A percentile compares a stretch with the other conserved stretches of the same genome.
Evolutionary conservation across 257 asterid genomes (phyloP).

Genomic region (Nicotiana undulata): DNA sequence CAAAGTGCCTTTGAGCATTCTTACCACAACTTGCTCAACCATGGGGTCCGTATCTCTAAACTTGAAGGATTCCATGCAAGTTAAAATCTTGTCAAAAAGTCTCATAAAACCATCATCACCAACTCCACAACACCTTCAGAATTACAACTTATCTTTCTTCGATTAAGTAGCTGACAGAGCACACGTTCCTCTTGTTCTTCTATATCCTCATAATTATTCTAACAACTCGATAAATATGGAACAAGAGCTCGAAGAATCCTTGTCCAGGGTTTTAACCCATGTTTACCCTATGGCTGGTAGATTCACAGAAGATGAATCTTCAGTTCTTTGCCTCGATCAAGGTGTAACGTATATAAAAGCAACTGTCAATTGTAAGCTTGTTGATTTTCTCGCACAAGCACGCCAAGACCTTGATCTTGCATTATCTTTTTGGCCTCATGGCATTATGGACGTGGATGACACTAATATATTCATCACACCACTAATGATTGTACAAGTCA

Average conservation of each 20-base stretch:
- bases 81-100: neutral
- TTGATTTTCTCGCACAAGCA: neutral
- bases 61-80: neutral
- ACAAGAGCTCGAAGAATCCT: constrained; percentile 13
- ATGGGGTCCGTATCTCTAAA: too few species aligned
- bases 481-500: constrained; percentile 2
- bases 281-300: constrained; percentile 42
- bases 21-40: too few species aligned
- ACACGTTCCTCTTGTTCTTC: constrained; percentile 19
- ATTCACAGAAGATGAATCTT: neutral
- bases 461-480: neutral
- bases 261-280: constrained; percentile 21
- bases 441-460: neutral
- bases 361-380: neutral
- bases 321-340: constrained; percentile 23
- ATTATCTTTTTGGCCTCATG: neutral
- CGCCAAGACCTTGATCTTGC: neutral
- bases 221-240: neutral
- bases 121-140: constrained; percentile 26
- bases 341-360: constrained; percentile 31
- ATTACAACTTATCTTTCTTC: constrained; percentile 26
- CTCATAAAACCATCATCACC: constrained; percentile 37
- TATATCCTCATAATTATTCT: constrained; percentile 16
- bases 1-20: too few species aligned
- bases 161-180: constrained; percentile 22